Conservation (phyloP, 2,329 filamentous ascomycete species). For the Colletotrichum lindemuthianum region DNA sequence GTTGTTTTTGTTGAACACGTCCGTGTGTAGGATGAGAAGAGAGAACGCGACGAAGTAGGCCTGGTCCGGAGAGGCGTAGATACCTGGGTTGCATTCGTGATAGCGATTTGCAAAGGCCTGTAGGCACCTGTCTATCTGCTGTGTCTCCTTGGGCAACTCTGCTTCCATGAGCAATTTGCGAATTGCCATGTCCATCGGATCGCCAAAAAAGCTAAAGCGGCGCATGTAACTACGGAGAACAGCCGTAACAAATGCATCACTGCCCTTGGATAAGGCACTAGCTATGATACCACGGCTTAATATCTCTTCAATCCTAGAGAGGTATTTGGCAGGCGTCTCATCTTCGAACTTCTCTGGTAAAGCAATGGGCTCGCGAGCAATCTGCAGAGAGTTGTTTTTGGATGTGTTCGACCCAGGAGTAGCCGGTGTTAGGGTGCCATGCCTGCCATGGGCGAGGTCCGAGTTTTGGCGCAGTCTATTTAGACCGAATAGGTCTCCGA, state of each 20-base stretch:
- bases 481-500: constrained; percentile 87
- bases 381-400: constrained; percentile 84
- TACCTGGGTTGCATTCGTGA: constrained; percentile 97
- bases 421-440: constrained; percentile 74
- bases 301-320: constrained; percentile 83
- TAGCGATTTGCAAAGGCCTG: constrained; percentile 97
- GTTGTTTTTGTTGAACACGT: constrained; percentile 99
- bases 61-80: constrained; percentile 90
- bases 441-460: constrained; percentile 72
- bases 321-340: constrained; percentile 90
- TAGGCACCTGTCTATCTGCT: constrained; percentile 95
- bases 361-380: constrained; percentile 75
- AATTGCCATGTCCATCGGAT: constrained; percentile 97
- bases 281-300: constrained; percentile 86
- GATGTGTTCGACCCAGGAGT: constrained; percentile 77
- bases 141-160: constrained; percentile 94
- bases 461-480: constrained; percentile 84
- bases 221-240: constrained; percentile 96
- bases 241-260: constrained; percentile 82
- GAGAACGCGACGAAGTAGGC: constrained; percentile 99
- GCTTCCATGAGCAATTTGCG: constrained; percentile 96
- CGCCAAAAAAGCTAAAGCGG: constrained; percentile 92
- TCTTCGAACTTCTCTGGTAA: constrained; percentile 85
- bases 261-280: constrained; percentile 84
- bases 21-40: constrained; percentile 93